Percentiles rank a stretch among this genome's conserved stretches.
phyloP scores from a whole-genome alignment of 257 asterid species.

The Apocynum venetum region DNA sequence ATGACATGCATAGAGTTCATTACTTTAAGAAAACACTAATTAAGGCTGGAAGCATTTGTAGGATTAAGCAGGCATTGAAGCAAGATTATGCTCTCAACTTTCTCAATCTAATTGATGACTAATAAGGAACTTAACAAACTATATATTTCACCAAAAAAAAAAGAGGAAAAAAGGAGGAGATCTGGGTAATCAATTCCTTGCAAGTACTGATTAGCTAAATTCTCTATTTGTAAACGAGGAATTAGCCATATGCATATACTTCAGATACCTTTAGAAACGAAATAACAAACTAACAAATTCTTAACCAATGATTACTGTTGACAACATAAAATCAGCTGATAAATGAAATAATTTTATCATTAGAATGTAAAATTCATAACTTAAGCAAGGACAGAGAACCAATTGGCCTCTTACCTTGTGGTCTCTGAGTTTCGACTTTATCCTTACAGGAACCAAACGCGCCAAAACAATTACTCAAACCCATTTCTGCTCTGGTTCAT shows the following conservation, averaged over 20 bases:
- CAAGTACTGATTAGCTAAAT: not conserved
- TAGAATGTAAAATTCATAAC: not conserved
- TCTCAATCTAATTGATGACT: not conserved
- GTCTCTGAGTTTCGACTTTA: slow-evolving; percentile 14
- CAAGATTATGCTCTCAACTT: not conserved
- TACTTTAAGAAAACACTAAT: not conserved
- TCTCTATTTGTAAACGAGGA: not conserved
- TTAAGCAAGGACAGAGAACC: not conserved
- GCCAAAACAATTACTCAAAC: slow-evolving; percentile 50
- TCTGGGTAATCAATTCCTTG: not conserved
- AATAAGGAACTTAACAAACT: not conserved
- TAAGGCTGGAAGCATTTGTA: not conserved
- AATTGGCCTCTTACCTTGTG: slow-evolving; percentile 35
- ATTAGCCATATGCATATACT: not conserved
- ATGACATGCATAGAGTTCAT: not conserved
- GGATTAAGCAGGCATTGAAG: not conserved
- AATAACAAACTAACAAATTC: not conserved
- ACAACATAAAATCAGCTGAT: not conserved
- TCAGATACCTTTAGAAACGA: not conserved
- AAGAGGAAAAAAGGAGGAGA: not conserved
- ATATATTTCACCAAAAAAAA: not conserved
- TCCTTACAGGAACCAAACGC: slow-evolving; percentile 41
- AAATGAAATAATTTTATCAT: not conserved
- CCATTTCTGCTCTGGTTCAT: slow-evolving; percentile 33
- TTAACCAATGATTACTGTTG: not conserved